These are phyloP conservation scores for Rosa persica DNA, from an alignment of 306 rosid genomes.

Conservation along the genomic window DNA sequence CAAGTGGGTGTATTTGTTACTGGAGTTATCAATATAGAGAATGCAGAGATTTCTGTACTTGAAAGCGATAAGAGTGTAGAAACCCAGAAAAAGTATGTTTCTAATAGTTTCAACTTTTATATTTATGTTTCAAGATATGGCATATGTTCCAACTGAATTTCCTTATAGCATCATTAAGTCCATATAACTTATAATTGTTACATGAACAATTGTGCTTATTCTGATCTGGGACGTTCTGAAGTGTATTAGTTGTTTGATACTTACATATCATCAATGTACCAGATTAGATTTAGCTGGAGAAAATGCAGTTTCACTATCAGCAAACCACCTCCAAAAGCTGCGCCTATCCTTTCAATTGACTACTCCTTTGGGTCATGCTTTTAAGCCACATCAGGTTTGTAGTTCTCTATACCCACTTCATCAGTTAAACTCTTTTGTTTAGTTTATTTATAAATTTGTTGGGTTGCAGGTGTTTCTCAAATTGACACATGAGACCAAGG, in stretches of 20 bases:
- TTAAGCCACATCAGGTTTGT: conserved; percentile 95
- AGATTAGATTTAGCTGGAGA: conserved; percentile 83
- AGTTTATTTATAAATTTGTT: conserved; percentile 38
- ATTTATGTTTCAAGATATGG: neutral
- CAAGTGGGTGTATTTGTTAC: conserved; percentile 74
- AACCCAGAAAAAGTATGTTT: conserved; percentile 71
- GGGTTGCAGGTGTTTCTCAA: conserved; percentile 79
- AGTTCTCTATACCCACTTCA: conserved; percentile 25
- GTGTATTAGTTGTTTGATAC: conserved; percentile 17
- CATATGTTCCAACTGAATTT: neutral
- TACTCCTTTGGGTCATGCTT: conserved; percentile 64
- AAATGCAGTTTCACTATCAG: conserved; percentile 59
- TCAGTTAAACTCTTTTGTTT: conserved; percentile 20
- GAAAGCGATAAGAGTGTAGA: conserved; percentile 91
- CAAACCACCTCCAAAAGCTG: conserved; percentile 94
- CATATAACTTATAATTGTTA: conserved; percentile 11
- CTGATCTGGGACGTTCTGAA: conserved; percentile 2
- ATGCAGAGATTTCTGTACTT: conserved; percentile 74
- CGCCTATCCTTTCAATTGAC: conserved; percentile 76
- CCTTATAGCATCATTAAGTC: conserved; percentile 9
- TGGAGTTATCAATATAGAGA: conserved; percentile 64
- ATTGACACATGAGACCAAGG: conserved; percentile 77
- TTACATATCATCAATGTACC: conserved; percentile 28
- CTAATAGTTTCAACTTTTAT: neutral
- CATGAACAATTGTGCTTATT: conserved; percentile 15